A percentile compares a stretch with the other conserved stretches of the same genome.
phyloP scores from a whole-genome alignment of 345 rosid genomes.

The Angophora floribunda region DNA sequence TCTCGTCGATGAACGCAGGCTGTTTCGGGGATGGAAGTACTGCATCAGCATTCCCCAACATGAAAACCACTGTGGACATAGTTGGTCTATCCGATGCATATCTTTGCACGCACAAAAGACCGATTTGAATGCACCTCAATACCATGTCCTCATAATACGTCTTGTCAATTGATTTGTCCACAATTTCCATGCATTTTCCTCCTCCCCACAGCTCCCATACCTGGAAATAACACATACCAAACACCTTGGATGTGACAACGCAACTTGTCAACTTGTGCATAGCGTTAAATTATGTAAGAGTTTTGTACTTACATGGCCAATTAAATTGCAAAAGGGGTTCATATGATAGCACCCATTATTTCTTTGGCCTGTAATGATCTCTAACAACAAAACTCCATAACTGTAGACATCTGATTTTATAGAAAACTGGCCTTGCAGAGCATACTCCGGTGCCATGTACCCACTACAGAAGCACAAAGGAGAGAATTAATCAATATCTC shows the following conservation, averaged over 20 bases:
- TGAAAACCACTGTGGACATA: background rate
- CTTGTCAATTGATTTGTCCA: background rate
- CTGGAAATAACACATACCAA: background rate
- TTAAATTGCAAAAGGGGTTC: background rate
- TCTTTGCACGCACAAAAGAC: background rate
- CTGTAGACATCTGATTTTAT: background rate
- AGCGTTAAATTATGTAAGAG: background rate
- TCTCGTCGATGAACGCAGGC: background rate
- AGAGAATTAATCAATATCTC: too few species aligned
- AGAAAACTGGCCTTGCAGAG: background rate
- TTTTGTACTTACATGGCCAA: background rate
- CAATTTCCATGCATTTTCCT: background rate
- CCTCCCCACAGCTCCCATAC: background rate
- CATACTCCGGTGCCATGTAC: background rate
- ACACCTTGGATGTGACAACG: background rate
- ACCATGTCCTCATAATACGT: background rate
- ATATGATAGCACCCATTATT: background rate
- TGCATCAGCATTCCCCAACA: conserved; percentile 1
- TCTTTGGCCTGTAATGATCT: background rate
- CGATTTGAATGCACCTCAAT: conserved; percentile 1
- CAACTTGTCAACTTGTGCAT: background rate
- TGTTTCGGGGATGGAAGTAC: background rate
- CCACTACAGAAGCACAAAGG: too few species aligned
- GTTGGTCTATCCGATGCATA: conserved; percentile 2
- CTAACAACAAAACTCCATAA: background rate